Percentiles rank a stretch among this genome's conserved stretches.
These are phyloP conservation scores for Kwoniella botswanensis DNA, from an alignment of 768 basidiomycete genomes.

Conservation along the genomic window DNA sequence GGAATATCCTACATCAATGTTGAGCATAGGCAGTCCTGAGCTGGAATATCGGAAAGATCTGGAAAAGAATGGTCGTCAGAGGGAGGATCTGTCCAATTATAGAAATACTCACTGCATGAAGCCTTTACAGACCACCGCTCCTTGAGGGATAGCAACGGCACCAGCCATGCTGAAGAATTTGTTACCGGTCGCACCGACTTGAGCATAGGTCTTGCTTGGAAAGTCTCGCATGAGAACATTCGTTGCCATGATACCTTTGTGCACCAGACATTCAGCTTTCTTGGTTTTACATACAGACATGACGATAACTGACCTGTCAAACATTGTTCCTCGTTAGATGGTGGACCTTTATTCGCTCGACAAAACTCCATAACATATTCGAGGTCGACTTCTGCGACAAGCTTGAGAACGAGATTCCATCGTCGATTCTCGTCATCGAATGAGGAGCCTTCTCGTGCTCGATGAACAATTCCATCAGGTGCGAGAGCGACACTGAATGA, in stretches of 20 bases:
- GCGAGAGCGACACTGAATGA: slow-evolving; percentile 39
- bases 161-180: slow-evolving; percentile 54
- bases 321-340: slow-evolving; percentile 39
- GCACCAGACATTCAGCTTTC: not conserved
- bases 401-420: slow-evolving; percentile 53
- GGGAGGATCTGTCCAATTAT: not conserved
- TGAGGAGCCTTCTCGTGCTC: slow-evolving; percentile 23
- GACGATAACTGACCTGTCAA: slow-evolving; percentile 40
- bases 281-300: not conserved
- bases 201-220: slow-evolving; percentile 44
- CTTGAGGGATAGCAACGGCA: slow-evolving; percentile 48
- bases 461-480: slow-evolving; percentile 41
- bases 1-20: slow-evolving; percentile 56
- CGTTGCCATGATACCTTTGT: slow-evolving; percentile 52
- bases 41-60: slow-evolving; percentile 57
- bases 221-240: slow-evolving; percentile 57
- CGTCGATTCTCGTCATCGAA: slow-evolving; percentile 48
- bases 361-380: slow-evolving; percentile 51
- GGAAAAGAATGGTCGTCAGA: not conserved
- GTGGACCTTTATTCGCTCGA: slow-evolving; percentile 28
- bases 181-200: slow-evolving; percentile 54
- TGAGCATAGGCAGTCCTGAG: slow-evolving; percentile 50
- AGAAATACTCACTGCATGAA: slow-evolving; percentile 52
- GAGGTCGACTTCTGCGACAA: slow-evolving; percentile 50
- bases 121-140: slow-evolving; percentile 56